Evolutionary conservation across 129 eudicot species (phyloP), one percentile per base, ranked within the genome.

Genomic region (Helichrysum umbraculigerum): DNA sequence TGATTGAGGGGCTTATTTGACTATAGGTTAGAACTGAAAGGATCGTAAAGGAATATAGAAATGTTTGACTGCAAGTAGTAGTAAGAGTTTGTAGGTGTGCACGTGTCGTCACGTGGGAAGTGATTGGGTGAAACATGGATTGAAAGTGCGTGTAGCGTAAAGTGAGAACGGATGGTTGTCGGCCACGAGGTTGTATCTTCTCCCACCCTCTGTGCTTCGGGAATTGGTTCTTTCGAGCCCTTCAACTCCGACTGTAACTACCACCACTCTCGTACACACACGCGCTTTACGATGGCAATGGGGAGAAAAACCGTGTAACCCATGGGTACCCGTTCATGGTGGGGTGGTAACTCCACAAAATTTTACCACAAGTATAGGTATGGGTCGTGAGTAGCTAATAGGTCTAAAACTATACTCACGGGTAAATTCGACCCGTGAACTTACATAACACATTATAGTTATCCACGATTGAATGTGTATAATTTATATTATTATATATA

Each of bases 101-200:
- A 78, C 71, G 83, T 80, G 83, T 59, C 52, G 4, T 80, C 83
- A 80, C 83, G 79, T 80, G 83, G 44, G 75, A 50, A 21, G 73
- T 50, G 35, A 74, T 61, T 76, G 80, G 80, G 80, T 66, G 54
- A 71, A 60, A 44, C 34, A 60, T 61, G 72, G 57, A 32, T 70
- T 74, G 79, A 74, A 80, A 80, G 83, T 80, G 83, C 75, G 83
- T 80, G 83, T 74, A 67, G 44, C 79, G 83, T 80, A 80, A 80
- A 80, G 79, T 56, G 79, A 60, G 64, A 66, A 50, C 79, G 75
- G 74, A 80, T 73, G 62, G 61, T 37, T 79, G 83, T 79, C 83
- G 79, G 78, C 83, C 83, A 79, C 83, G 83, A 80, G 83, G 83
- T 54, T 73, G 12, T 80, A 80, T 80, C 83, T 80, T 79, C 82